These are phyloP conservation scores for Mycena pura DNA, from an alignment of 768 basidiomycete species.

Conservation along the genomic window DNA sequence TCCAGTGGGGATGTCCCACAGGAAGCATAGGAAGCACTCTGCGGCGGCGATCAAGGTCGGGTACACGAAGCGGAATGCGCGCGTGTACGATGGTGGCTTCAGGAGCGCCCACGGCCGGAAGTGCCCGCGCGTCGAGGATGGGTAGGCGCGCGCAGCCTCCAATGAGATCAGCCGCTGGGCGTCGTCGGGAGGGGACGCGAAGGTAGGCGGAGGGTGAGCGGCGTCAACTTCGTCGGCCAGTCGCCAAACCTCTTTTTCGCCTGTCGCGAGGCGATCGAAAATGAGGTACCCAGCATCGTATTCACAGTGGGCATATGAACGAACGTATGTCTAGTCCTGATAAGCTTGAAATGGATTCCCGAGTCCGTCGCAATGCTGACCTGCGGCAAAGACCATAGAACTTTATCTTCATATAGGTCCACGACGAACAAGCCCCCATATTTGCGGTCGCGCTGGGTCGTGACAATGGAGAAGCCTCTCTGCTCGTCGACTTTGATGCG, in stretches of 20 bases:
- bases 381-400: slow-evolving; percentile 69
- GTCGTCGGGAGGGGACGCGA: slow-evolving; percentile 43
- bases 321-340: slow-evolving; percentile 53
- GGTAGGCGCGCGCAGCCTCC: slow-evolving; percentile 20
- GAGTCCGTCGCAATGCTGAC: slow-evolving; percentile 42
- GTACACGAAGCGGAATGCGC: slow-evolving; percentile 72
- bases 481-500: slow-evolving; percentile 80
- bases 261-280: slow-evolving; percentile 65
- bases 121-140: slow-evolving; percentile 45
- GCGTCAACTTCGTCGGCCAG: slow-evolving; percentile 41
- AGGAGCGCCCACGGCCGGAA: slow-evolving; percentile 72
- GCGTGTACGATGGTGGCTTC: slow-evolving; percentile 46
- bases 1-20: slow-evolving; percentile 69
- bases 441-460: slow-evolving; percentile 52
- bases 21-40: slow-evolving; percentile 49
- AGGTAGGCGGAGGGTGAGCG: slow-evolving; percentile 25
- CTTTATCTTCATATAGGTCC: slow-evolving; percentile 53
- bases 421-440: slow-evolving; percentile 67
- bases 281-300: slow-evolving; percentile 75
- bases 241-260: slow-evolving; percentile 77
- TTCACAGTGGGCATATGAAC: slow-evolving; percentile 70
- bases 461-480: slow-evolving; percentile 64
- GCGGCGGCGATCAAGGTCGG: slow-evolving; percentile 66
- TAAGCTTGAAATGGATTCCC: neutral
- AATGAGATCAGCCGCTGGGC: slow-evolving; percentile 27